phyloP scores from a whole-genome alignment of 768 basidiomycete genomes.

The Lactarius vividus region DNA sequence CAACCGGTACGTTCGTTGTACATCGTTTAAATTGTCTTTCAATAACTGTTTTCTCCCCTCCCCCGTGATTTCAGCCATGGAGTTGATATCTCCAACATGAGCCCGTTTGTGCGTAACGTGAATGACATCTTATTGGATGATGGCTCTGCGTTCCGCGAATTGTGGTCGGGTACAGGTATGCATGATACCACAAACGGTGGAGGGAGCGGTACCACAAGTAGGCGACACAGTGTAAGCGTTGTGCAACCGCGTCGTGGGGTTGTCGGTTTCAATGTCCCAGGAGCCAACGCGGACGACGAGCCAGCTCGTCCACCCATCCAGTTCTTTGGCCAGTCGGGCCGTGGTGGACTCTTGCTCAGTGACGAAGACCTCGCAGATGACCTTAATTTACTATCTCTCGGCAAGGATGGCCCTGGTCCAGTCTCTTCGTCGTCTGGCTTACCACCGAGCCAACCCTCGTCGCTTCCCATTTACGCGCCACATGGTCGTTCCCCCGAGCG shows the following conservation, averaged over 20 bases:
- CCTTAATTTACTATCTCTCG: constrained; percentile 61
- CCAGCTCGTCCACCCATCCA: constrained; percentile 35
- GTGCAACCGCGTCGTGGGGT: constrained; percentile 71
- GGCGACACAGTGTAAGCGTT: constrained; percentile 80
- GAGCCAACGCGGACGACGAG: constrained; percentile 45
- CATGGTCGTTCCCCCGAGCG: constrained; percentile 56
- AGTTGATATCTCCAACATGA: constrained; percentile 71
- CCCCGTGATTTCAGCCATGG: constrained; percentile 44
- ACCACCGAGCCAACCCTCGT: constrained; percentile 67
- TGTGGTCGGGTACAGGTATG: constrained; percentile 70
- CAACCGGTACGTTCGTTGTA: constrained; percentile 64
- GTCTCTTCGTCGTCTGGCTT: constrained; percentile 40
- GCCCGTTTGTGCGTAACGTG: constrained; percentile 82
- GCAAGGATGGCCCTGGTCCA: constrained; percentile 41
- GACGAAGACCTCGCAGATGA: constrained; percentile 82
- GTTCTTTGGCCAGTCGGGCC: constrained; percentile 36
- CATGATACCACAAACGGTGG: constrained; percentile 61
- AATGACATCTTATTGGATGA: constrained; percentile 75
- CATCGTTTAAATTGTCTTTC: constrained; percentile 53
- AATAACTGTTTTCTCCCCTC: constrained; percentile 51
- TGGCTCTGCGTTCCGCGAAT: constrained; percentile 64
- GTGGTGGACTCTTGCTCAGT: constrained; percentile 63
- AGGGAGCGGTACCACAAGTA: constrained; percentile 78
- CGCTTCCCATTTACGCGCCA: constrained; percentile 73
- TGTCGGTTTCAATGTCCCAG: constrained; percentile 67